Percentiles rank a stretch among this genome's conserved stretches.
Conservation (phyloP, 2,329 filamentous ascomycete species). For the Colletotrichum orchidophilum region DNA sequence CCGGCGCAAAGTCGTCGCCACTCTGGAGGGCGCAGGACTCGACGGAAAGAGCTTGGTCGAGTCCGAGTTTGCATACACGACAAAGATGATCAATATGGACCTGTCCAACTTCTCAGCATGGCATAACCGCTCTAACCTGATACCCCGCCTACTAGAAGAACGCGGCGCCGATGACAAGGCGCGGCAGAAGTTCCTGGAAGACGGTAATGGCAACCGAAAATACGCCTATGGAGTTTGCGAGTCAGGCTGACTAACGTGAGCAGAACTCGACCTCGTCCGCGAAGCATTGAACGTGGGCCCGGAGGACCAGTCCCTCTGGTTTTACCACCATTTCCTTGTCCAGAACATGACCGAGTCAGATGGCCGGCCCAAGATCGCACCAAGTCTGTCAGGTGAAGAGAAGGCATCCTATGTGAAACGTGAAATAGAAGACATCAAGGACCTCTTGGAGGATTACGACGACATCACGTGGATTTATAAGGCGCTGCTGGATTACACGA, state of each 20-base stretch:
- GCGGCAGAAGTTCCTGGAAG: constrained; percentile 75
- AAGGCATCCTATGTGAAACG: constrained; percentile 71
- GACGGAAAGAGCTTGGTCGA: constrained; percentile 74
- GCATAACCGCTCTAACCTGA: constrained; percentile 89
- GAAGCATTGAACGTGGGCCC: constrained; percentile 87
- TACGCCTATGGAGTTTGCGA: background rate
- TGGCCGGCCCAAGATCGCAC: constrained; percentile 67
- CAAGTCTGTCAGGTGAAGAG: constrained; percentile 68
- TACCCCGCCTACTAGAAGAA: constrained; percentile 78
- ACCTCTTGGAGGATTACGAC: constrained; percentile 67
- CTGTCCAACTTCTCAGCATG: constrained; percentile 97
- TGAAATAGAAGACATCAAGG: constrained; percentile 80
- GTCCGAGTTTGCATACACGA: constrained; percentile 88
- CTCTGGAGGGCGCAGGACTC: constrained; percentile 70
- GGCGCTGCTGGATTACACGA: constrained; percentile 79
- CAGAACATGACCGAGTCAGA: constrained; percentile 67
- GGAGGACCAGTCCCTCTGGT: constrained; percentile 96
- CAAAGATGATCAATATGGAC: constrained; percentile 84
- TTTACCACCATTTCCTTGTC: constrained; percentile 92
- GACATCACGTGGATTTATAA: constrained; percentile 88
- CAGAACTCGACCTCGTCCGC: constrained; percentile 79
- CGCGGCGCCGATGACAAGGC: constrained; percentile 69
- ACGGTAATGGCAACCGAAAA: constrained; percentile 57
- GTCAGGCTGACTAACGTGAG: background rate
- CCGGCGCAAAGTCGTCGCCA: constrained; percentile 78